phyloP scores from a whole-genome alignment of 2,329 filamentous ascomycete species.

The Fusarium azukiicola region DNA sequence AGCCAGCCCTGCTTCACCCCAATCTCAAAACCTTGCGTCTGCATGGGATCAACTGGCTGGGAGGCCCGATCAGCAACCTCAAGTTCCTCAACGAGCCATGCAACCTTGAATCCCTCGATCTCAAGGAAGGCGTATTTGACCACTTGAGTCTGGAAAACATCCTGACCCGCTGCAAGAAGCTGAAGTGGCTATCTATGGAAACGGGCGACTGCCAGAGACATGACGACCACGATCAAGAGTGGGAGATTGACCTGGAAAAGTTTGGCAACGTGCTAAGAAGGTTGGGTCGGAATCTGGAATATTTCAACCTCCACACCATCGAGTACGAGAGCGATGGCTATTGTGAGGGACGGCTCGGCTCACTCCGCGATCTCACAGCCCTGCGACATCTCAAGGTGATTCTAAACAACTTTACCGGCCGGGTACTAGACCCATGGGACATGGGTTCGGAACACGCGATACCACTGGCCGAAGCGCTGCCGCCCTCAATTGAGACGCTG shows the following conservation, averaged over 20 bases:
- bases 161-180: neutral
- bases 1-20: neutral
- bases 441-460: neutral
- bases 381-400: neutral
- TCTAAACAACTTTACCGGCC: neutral
- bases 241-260: neutral
- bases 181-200: conserved; percentile 2
- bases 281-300: neutral
- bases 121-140: conserved; percentile 7
- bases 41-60: neutral
- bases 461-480: neutral
- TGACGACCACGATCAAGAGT: neutral
- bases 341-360: neutral
- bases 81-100: conserved; percentile 15
- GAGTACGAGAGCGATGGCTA: neutral
- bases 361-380: neutral
- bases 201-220: neutral
- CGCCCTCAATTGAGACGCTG: neutral
- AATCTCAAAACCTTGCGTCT: neutral
- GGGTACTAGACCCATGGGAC: neutral
- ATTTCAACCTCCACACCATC: neutral
- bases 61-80: neutral
- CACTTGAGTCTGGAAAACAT: neutral
- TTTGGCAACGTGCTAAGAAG: neutral
- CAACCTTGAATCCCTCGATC: neutral